These are phyloP conservation scores for Aulographum hederae DNA, from an alignment of 2,329 filamentous ascomycete species.

Conservation along the genomic window DNA sequence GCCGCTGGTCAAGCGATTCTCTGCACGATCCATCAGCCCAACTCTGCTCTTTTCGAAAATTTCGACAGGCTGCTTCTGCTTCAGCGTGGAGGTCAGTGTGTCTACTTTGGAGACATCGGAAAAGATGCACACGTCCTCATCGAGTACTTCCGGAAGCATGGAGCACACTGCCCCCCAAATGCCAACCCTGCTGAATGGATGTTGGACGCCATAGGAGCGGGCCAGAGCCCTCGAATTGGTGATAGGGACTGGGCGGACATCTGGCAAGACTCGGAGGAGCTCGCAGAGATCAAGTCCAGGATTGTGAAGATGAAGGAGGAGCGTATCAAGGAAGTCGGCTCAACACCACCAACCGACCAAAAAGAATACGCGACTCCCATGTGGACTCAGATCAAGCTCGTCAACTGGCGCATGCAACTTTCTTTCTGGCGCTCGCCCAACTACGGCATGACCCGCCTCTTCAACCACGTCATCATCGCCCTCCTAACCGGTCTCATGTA, in stretches of 20 bases:
- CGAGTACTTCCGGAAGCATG: slow-evolving; percentile 30
- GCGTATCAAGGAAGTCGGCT: slow-evolving; percentile 30
- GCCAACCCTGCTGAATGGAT: slow-evolving; percentile 56
- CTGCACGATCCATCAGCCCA: slow-evolving; percentile 84
- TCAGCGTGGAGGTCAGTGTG: slow-evolving; percentile 58
- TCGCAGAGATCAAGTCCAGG: slow-evolving; percentile 44
- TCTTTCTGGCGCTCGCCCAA: slow-evolving; percentile 75
- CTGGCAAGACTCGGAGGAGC: slow-evolving; percentile 57
- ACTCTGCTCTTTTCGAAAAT: slow-evolving; percentile 69
- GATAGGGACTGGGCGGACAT: slow-evolving; percentile 59
- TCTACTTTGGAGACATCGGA: slow-evolving; percentile 77
- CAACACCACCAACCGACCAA: slow-evolving; percentile 30
- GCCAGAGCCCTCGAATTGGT: slow-evolving; percentile 45
- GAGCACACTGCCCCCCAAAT: slow-evolving; percentile 38
- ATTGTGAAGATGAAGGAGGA: slow-evolving; percentile 49
- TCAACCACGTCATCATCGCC: slow-evolving; percentile 66
- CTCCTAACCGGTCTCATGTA: slow-evolving; percentile 65
- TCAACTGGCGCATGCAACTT: slow-evolving; percentile 54
- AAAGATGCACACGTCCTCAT: slow-evolving; percentile 55
- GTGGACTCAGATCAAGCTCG: slow-evolving; percentile 59
- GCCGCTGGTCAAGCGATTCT: slow-evolving; percentile 73
- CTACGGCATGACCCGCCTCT: slow-evolving; percentile 75
- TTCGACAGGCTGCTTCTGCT: slow-evolving; percentile 71
- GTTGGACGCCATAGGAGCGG: slow-evolving; percentile 69
- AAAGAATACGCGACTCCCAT: slow-evolving; percentile 72